phyloP scores from a whole-genome alignment of 345 rosid species.

The Salix arbutifolia region DNA sequence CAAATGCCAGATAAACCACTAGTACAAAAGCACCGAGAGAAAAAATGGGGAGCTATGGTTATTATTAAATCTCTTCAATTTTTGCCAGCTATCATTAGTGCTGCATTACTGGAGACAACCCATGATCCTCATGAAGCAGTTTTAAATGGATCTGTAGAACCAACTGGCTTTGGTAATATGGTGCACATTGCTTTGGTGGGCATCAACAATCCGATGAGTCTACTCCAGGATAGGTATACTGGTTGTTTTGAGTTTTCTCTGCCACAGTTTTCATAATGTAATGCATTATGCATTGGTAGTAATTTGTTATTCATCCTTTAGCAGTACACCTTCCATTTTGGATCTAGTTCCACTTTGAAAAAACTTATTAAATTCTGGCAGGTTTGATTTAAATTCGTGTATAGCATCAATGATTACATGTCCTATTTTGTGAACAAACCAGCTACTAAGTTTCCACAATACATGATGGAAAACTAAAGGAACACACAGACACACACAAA shows the following conservation, averaged over 20 bases:
- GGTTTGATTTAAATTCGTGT: neutral
- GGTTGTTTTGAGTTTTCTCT: neutral
- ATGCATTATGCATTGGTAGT: neutral
- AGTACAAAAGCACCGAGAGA: conserved; percentile 69
- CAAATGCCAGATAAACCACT: conserved; percentile 40
- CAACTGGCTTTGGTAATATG: conserved; percentile 75
- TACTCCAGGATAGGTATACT: conserved; percentile 91
- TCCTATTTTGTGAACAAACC: neutral
- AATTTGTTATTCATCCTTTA: neutral
- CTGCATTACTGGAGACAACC: conserved; percentile 74
- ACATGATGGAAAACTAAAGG: neutral
- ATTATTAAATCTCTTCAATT: conserved; percentile 88
- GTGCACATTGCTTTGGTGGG: conserved; percentile 96
- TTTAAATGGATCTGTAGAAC: conserved; percentile 35
- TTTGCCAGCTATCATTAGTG: conserved; percentile 64
- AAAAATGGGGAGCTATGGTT: conserved; percentile 99
- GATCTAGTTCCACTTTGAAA: neutral
- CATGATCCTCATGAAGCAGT: conserved; percentile 46
- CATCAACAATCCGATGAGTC: conserved; percentile 96
- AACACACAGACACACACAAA: neutral
- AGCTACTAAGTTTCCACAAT: neutral
- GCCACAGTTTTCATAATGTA: neutral
- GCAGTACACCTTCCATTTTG: neutral
- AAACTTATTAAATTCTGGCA: neutral
- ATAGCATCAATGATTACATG: neutral